Percentiles rank a stretch among this genome's conserved stretches.
Evolutionary conservation across 2,329 filamentous ascomycete genomes (phyloP).

Genomic region (Pochonia chlamydosporia): DNA sequence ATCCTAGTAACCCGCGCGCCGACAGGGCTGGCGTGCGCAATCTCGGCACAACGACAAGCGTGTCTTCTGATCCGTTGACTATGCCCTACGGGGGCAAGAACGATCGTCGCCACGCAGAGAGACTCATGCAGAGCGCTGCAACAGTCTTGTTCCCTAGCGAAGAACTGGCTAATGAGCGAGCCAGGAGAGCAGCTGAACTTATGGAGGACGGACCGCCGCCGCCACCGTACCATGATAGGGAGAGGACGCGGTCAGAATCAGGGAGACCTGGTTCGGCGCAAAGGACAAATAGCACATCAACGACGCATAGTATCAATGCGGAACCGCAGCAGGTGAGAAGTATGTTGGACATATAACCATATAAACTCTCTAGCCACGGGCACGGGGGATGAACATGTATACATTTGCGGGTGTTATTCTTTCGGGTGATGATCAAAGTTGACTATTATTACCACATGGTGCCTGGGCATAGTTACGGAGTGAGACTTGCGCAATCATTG

Average conservation of each 20-base stretch:
- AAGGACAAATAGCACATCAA: conserved; percentile 40
- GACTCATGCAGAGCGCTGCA: conserved; percentile 36
- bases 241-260: conserved; percentile 19
- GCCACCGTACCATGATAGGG: conserved; percentile 30
- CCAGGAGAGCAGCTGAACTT: conserved; percentile 31
- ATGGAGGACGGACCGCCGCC: conserved; percentile 40
- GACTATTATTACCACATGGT: not conserved
- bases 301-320: conserved; percentile 38
- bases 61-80: not conserved
- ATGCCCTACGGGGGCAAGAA: conserved; percentile 34
- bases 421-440: not conserved
- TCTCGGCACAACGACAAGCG: not conserved
- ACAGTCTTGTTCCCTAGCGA: conserved; percentile 43
- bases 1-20: conserved; percentile 21
- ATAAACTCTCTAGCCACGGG: too few species aligned
- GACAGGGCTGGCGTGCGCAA: conserved; percentile 22
- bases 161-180: conserved; percentile 20
- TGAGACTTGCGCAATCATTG: not conserved
- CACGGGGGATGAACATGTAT: too few species aligned
- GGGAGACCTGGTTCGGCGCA: conserved; percentile 23
- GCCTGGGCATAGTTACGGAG: not conserved
- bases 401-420: too few species aligned
- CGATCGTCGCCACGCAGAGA: conserved; percentile 39
- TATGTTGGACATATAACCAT: conserved; percentile 50
- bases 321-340: conserved; percentile 50